phyloP scores from a whole-genome alignment of 2,329 filamentous ascomycete species.

The Colletotrichum lentis region DNA sequence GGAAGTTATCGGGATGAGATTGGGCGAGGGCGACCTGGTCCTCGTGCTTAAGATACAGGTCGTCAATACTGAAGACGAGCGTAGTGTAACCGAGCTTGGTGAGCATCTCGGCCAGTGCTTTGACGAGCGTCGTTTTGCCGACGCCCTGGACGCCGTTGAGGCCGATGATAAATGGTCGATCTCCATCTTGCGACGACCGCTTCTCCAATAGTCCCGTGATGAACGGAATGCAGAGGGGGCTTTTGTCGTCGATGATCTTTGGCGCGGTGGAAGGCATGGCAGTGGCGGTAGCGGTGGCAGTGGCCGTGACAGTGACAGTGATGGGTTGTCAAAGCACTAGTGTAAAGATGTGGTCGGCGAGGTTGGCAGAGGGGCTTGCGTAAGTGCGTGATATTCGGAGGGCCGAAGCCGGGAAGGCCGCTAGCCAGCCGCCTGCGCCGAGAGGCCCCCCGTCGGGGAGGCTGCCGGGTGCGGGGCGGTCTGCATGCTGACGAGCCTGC shows the following conservation, averaged over 20 bases:
- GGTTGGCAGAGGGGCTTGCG: constrained; percentile 2
- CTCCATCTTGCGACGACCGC: constrained; percentile 51
- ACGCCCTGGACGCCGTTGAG: constrained; percentile 92
- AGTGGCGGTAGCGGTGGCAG: not conserved
- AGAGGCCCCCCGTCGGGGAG: constrained; percentile 19
- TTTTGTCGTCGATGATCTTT: constrained; percentile 77
- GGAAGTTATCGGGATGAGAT: constrained; percentile 72
- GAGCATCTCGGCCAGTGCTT: constrained; percentile 69
- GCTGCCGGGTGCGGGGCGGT: constrained; percentile 13
- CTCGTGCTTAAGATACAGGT: constrained; percentile 82
- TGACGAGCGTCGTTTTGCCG: constrained; percentile 89
- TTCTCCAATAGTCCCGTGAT: constrained; percentile 67
- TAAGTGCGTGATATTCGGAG: constrained; percentile 13
- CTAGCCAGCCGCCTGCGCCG: constrained; percentile 6
- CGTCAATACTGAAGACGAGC: constrained; percentile 83
- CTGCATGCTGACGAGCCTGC: not conserved
- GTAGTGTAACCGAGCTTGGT: constrained; percentile 66
- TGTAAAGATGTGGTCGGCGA: not conserved
- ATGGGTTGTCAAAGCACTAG: not conserved
- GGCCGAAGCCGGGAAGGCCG: constrained; percentile 13
- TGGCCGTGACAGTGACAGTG: not conserved
- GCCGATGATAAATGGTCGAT: constrained; percentile 81
- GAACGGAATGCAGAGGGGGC: constrained; percentile 79
- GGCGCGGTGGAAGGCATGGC: constrained; percentile 1
- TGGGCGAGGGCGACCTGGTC: constrained; percentile 72